phyloP scores from a whole-genome alignment of 1,139 yeast species.

The Taphrina confusa region DNA sequence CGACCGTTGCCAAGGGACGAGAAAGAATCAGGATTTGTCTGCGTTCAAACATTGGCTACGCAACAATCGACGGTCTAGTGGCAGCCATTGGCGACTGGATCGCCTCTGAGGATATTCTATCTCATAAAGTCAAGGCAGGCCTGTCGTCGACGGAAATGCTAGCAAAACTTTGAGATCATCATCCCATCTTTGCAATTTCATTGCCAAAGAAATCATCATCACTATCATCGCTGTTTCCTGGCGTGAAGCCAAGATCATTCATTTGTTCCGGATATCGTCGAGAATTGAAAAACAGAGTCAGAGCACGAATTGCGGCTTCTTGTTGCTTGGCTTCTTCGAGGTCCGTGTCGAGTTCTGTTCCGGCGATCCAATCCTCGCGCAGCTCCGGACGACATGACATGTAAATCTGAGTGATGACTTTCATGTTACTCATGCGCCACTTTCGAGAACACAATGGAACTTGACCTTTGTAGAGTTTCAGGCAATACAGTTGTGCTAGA shows the following conservation, averaged over 20 bases:
- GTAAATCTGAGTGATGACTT: constrained; percentile 81
- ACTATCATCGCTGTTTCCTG: constrained; percentile 44
- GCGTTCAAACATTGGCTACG: constrained; percentile 41
- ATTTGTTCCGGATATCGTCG: constrained; percentile 57
- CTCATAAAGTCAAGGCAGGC: not conserved
- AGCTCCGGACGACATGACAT: constrained; percentile 69
- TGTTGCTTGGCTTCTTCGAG: constrained; percentile 57
- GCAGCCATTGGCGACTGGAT: constrained; percentile 37
- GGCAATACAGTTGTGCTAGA: constrained; percentile 66
- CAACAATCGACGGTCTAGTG: constrained; percentile 40
- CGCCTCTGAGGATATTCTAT: not conserved
- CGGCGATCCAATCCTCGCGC: constrained; percentile 75
- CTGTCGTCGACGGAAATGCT: not conserved
- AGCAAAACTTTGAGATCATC: not conserved
- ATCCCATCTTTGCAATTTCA: constrained; percentile 46
- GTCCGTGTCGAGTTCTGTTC: constrained; percentile 11
- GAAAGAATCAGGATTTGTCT: constrained; percentile 43
- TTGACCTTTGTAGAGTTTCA: constrained; percentile 72
- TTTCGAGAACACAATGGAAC: constrained; percentile 91
- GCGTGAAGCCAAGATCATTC: constrained; percentile 51
- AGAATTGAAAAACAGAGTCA: constrained; percentile 75
- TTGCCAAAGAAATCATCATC: constrained; percentile 49
- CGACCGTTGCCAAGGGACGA: constrained; percentile 44
- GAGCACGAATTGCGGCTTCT: constrained; percentile 78
- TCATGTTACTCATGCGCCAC: constrained; percentile 95